These are phyloP conservation scores for Eutrema salsugineum DNA, from an alignment of 441 rosid species.

Conservation along the genomic window DNA sequence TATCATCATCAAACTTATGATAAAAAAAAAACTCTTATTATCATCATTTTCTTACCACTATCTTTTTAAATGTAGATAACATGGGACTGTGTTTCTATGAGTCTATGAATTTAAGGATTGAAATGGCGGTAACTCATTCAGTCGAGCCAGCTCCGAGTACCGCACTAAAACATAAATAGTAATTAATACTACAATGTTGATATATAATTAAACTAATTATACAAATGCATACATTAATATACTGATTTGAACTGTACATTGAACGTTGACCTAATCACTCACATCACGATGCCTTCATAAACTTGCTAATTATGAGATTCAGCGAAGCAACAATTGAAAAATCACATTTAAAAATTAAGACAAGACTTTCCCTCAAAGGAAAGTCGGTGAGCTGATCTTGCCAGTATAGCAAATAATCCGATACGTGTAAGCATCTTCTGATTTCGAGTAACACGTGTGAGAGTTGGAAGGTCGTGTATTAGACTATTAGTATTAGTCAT, in stretches of 20 bases:
- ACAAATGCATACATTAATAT: background rate
- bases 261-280: slow-evolving; percentile 15
- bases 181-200: background rate
- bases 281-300: background rate
- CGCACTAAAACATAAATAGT: background rate
- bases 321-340: background rate
- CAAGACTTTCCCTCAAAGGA: slow-evolving; percentile 10
- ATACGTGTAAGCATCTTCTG: slow-evolving; percentile 20
- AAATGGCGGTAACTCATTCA: background rate
- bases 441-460: slow-evolving; percentile 7
- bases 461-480: slow-evolving; percentile 3
- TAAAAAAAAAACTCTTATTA: too few species aligned
- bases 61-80: background rate
- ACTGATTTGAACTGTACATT: background rate
- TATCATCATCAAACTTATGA: too few species aligned
- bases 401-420: background rate
- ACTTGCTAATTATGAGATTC: slow-evolving; percentile 17
- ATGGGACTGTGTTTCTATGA: too few species aligned
- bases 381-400: slow-evolving; percentile 14
- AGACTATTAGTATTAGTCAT: background rate
- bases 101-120: background rate
- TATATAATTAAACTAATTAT: background rate
- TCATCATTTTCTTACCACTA: background rate
- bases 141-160: background rate
- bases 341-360: background rate